Percentiles rank a stretch among this genome's conserved stretches.
Conservation (phyloP, 169 alveolate species). For the Babesia gibsoni region DNA sequence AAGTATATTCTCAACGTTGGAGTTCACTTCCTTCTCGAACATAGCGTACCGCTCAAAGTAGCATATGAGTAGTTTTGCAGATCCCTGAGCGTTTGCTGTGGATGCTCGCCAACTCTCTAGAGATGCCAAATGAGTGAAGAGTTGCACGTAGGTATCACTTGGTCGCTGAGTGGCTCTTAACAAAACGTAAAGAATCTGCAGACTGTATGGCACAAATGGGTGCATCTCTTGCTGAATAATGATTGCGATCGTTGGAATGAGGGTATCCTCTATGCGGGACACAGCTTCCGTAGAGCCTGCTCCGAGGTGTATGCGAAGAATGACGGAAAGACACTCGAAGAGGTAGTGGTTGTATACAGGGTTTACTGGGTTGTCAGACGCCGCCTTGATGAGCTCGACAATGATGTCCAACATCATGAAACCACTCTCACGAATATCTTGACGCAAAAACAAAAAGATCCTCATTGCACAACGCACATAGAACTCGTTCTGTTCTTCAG, state of each 20-base stretch:
- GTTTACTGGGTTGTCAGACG: constrained; percentile 77
- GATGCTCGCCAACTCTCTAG: constrained; percentile 69
- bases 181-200: constrained; percentile 61
- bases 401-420: constrained; percentile 52
- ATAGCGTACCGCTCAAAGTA: constrained; percentile 69
- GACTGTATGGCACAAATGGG: constrained; percentile 78
- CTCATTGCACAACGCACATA: constrained; percentile 56
- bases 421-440: constrained; percentile 50
- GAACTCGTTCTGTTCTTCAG: constrained; percentile 52
- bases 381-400: constrained; percentile 60
- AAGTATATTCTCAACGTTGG: constrained; percentile 73
- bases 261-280: constrained; percentile 54
- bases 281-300: constrained; percentile 47
- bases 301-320: constrained; percentile 55
- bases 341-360: constrained; percentile 80
- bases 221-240: constrained; percentile 74
- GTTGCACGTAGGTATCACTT: constrained; percentile 59
- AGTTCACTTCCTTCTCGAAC: constrained; percentile 69
- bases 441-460: constrained; percentile 41
- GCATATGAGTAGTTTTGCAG: constrained; percentile 72
- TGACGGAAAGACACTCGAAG: constrained; percentile 71
- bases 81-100: constrained; percentile 75
- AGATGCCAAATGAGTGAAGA: constrained; percentile 55
- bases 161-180: constrained; percentile 52
- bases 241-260: constrained; percentile 69